phyloP scores from a whole-genome alignment of 2,329 filamentous ascomycete species.

The Trichoderma hamatum region DNA sequence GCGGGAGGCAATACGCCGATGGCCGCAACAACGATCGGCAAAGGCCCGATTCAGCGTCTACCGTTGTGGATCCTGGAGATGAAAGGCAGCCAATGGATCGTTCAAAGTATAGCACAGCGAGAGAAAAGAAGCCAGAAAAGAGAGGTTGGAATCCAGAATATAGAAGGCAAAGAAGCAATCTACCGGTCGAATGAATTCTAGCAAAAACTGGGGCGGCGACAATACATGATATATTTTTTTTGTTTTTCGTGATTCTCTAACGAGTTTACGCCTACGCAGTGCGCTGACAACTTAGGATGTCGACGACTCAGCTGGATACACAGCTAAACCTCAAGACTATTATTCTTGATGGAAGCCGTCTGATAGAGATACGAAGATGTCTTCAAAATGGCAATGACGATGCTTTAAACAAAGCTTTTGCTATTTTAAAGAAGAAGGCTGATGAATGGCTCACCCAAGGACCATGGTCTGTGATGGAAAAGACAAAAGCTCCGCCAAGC shows the following conservation, averaged over 20 bases:
- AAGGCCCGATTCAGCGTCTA: neutral
- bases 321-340: constrained; percentile 1
- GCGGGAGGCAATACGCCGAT: neutral
- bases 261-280: neutral
- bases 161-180: neutral
- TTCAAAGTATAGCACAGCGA: neutral
- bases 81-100: neutral
- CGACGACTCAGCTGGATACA: neutral
- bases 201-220: neutral
- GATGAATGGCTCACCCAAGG: constrained; percentile 23
- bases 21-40: neutral
- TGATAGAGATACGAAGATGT: neutral
- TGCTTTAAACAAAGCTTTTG: neutral
- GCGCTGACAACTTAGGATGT: neutral
- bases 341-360: constrained; percentile 12
- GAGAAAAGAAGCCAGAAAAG: neutral
- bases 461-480: constrained; percentile 25
- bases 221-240: neutral
- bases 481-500: constrained; percentile 15
- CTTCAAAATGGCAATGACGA: constrained; percentile 11
- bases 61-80: neutral
- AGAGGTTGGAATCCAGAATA: neutral
- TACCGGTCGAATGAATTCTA: neutral
- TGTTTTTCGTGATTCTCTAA: neutral
- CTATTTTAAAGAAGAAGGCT: neutral